Evolutionary conservation across 306 rosid genomes (phyloP).

Genomic region (Glycine soja): DNA sequence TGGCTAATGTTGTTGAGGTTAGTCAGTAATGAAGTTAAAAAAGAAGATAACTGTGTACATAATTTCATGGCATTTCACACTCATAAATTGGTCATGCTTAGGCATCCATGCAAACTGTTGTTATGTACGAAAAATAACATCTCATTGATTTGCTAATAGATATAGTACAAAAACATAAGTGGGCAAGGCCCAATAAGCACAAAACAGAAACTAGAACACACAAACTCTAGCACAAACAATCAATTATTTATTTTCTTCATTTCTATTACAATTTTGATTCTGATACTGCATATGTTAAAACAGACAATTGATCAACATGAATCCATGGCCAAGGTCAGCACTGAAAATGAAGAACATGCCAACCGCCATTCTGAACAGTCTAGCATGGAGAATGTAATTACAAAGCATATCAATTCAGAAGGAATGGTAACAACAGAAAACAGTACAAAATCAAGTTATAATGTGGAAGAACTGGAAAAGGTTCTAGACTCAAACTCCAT

Average conservation of each 20-base stretch:
- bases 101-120: too few relatives aligned
- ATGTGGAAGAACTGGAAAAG: neutral
- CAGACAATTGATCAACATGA: neutral
- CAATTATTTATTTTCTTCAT: neutral
- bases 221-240: neutral
- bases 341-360: constrained; percentile 20
- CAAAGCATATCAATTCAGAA: constrained; percentile 1
- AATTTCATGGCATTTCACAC: neutral
- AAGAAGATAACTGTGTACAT: neutral
- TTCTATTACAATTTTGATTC: constrained; percentile 3
- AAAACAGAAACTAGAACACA: too few relatives aligned
- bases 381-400: neutral
- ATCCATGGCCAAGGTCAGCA: neutral
- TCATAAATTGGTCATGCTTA: neutral
- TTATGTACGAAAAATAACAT: too few relatives aligned
- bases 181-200: too few relatives aligned
- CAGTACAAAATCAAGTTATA: neutral
- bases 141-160: too few relatives aligned
- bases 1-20: constrained; percentile 26
- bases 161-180: too few relatives aligned
- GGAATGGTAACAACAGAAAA: neutral
- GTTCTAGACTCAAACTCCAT: too few relatives aligned
- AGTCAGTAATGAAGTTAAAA: neutral
- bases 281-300: neutral
- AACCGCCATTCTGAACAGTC: constrained; percentile 10